Conservation (phyloP, 108 stramenopile genomes). For the Epithemia pelagica region DNA sequence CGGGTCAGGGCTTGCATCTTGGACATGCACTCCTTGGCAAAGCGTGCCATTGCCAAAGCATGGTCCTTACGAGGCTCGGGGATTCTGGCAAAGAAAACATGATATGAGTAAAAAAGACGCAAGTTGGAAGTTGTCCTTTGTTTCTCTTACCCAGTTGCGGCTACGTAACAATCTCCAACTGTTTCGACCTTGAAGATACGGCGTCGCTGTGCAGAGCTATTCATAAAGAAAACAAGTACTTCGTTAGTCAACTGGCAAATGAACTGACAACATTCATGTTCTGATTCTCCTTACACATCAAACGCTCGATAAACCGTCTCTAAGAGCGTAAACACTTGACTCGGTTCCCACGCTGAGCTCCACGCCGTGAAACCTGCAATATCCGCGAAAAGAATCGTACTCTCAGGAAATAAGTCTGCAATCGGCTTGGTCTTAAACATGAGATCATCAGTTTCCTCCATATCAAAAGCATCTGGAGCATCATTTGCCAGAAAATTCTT, state of each 20-base stretch:
- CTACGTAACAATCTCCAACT: constrained; percentile 17
- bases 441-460: constrained; percentile 2
- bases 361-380: constrained; percentile 26
- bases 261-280: not conserved
- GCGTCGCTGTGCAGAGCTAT: not conserved
- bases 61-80: constrained; percentile 19
- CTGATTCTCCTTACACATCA: not conserved
- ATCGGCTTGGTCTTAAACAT: constrained; percentile 33
- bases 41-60: constrained; percentile 21
- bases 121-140: too few relatives aligned
- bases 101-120: too few relatives aligned
- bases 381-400: constrained; percentile 51
- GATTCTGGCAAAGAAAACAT: not conserved
- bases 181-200: constrained; percentile 13
- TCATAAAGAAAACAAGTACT: not conserved
- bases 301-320: constrained; percentile 9
- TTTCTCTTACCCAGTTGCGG: not conserved
- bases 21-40: constrained; percentile 15
- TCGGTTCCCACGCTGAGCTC: constrained; percentile 16
- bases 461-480: not conserved
- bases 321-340: constrained; percentile 10
- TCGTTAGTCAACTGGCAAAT: not conserved
- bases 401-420: constrained; percentile 43
- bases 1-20: constrained; percentile 9
- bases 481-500: constrained; percentile 8